Evolutionary conservation across 2,329 filamentous ascomycete species (phyloP).

Genomic region (Aureobasidium mangrovei): DNA sequence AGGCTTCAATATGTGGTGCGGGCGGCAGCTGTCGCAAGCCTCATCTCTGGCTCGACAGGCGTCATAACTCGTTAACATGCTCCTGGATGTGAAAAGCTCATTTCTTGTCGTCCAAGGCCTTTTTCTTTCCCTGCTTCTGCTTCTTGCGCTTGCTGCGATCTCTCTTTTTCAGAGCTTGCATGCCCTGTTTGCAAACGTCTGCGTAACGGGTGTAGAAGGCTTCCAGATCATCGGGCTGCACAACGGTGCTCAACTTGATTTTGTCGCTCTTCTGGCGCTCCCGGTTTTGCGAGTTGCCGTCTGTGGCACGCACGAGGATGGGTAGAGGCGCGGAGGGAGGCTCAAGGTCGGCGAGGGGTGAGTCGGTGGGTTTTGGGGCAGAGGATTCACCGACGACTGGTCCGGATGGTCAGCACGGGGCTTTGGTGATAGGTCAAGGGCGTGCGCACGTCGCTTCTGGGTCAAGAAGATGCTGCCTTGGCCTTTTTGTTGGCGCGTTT

Average conservation of each 20-base stretch:
- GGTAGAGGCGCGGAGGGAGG: constrained; percentile 51
- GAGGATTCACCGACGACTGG: background rate
- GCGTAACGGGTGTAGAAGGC: constrained; percentile 78
- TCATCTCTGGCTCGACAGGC: background rate
- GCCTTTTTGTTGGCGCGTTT: constrained; percentile 55
- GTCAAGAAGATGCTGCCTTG: constrained; percentile 67
- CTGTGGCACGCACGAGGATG: constrained; percentile 73
- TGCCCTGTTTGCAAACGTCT: constrained; percentile 81
- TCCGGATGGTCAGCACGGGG: background rate
- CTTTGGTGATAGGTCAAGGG: background rate
- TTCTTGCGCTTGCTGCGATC: constrained; percentile 79
- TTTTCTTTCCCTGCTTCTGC: constrained; percentile 67
- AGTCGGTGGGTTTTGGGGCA: constrained; percentile 25
- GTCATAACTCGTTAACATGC: constrained; percentile 8
- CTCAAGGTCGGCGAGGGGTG: constrained; percentile 52
- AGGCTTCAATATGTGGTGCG: background rate
- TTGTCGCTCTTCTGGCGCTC: constrained; percentile 50
- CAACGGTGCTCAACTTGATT: constrained; percentile 74
- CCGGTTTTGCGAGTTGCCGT: constrained; percentile 52
- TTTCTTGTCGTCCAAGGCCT: constrained; percentile 10
- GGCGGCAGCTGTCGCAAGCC: background rate
- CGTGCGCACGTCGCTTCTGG: constrained; percentile 61
- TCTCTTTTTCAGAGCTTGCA: constrained; percentile 83
- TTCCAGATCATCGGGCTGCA: constrained; percentile 66
- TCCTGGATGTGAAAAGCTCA: background rate